Conservation (phyloP, 1,284 basidiomycete genomes). For the Cryptococcus maquisensis region DNA sequence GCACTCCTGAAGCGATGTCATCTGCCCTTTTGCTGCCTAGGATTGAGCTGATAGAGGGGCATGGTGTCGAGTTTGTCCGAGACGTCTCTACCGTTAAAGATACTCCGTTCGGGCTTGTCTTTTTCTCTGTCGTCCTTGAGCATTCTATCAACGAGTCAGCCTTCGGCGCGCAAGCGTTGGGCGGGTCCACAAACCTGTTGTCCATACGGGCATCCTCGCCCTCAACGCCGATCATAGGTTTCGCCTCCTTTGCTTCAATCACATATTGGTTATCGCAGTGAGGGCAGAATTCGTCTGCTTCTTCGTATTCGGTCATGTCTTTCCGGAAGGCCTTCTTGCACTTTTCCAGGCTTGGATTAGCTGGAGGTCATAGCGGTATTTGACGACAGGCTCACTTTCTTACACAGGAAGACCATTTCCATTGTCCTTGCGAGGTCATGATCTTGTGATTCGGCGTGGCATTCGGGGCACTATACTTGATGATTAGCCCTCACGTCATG, state of each 20-base stretch:
- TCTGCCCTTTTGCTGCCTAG: neutral
- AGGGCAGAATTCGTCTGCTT: constrained; percentile 96
- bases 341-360: constrained; percentile 21
- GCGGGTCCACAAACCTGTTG: constrained; percentile 59
- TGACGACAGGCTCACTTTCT: constrained; percentile 57
- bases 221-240: constrained; percentile 78
- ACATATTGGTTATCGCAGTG: constrained; percentile 98
- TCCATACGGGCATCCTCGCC: constrained; percentile 86
- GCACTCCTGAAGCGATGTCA: neutral
- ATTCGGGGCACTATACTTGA: constrained; percentile 69
- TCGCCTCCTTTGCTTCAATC: constrained; percentile 85
- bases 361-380: neutral
- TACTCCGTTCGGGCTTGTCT: constrained; percentile 53
- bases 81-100: constrained; percentile 50
- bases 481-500: neutral
- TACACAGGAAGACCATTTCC: constrained; percentile 94
- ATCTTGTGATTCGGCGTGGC: constrained; percentile 77
- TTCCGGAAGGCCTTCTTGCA: constrained; percentile 97
- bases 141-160: constrained; percentile 52
- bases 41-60: constrained; percentile 4
- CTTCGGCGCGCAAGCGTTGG: neutral
- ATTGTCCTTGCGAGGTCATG: constrained; percentile 71
- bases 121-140: constrained; percentile 66
- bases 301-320: constrained; percentile 84
- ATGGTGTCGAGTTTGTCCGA: constrained; percentile 40